These are phyloP conservation scores for Salvia rosmarinus DNA, from an alignment of 257 asterid species.

Conservation along the genomic window DNA sequence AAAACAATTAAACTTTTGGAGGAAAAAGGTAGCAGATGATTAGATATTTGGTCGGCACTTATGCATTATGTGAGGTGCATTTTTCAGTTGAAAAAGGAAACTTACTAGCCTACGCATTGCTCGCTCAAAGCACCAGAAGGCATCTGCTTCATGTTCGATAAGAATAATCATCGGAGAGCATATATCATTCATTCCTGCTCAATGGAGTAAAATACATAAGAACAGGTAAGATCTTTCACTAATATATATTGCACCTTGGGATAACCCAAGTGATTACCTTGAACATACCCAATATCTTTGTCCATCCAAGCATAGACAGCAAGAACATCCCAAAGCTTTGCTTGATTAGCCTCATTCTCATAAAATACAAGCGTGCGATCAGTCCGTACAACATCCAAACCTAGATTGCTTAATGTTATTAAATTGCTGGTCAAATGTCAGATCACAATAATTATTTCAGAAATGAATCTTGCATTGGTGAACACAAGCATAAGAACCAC, in stretches of 20 bases:
- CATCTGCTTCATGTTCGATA: constrained; percentile 91
- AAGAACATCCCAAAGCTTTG: constrained; percentile 86
- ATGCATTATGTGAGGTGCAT: constrained; percentile 6
- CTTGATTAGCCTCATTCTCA: constrained; percentile 79
- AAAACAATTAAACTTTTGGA: constrained; percentile 12
- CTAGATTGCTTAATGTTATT: constrained; percentile 45
- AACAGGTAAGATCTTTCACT: constrained; percentile 34
- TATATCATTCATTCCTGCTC: constrained; percentile 93
- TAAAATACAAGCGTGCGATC: constrained; percentile 80
- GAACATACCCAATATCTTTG: constrained; percentile 94
- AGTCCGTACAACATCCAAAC: constrained; percentile 92
- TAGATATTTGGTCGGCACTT: not conserved
- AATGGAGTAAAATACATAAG: constrained; percentile 32
- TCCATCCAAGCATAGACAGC: constrained; percentile 92
- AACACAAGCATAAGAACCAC: constrained; percentile 21
- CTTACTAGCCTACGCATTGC: constrained; percentile 94
- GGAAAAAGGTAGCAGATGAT: not conserved
- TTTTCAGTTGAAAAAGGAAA: constrained; percentile 25
- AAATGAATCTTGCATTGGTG: not conserved
- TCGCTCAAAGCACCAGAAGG: constrained; percentile 98
- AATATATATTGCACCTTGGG: constrained; percentile 25
- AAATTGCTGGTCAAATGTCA: constrained; percentile 5
- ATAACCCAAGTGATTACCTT: constrained; percentile 59
- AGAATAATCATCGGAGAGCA: constrained; percentile 96
- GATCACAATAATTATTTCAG: not conserved